phyloP scores from a whole-genome alignment of 148 eudicot species.

The Gaultheria prostrata region DNA sequence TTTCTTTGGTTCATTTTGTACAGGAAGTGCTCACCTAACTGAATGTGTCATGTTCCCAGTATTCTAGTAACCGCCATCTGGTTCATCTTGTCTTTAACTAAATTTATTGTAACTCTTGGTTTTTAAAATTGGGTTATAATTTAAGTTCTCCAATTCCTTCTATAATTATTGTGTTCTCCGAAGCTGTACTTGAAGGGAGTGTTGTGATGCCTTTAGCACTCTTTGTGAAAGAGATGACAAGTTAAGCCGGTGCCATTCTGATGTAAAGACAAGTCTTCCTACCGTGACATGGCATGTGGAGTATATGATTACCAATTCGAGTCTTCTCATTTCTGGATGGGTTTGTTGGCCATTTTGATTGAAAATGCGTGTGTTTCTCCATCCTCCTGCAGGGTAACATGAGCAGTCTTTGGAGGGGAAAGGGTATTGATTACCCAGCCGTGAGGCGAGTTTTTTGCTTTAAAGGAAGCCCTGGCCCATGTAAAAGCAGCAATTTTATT shows the following conservation, averaged over 20 bases:
- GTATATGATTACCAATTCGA: background rate
- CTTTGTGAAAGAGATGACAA: background rate
- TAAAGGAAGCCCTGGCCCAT: too few species aligned
- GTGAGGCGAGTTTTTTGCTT: background rate
- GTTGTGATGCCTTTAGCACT: background rate
- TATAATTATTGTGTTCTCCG: background rate
- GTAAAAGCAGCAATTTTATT: too few species aligned
- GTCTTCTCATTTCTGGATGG: background rate
- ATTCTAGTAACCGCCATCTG: background rate
- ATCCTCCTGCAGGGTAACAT: background rate
- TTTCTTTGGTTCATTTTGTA: conserved; percentile 7
- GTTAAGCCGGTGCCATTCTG: background rate
- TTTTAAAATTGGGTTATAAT: conserved; percentile 8
- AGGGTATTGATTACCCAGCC: background rate
- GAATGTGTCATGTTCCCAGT: background rate
- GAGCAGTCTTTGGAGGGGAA: background rate
- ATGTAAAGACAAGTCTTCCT: background rate
- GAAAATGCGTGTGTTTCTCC: background rate
- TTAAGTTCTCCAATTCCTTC: background rate
- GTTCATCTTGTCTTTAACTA: background rate
- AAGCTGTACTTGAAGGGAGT: background rate
- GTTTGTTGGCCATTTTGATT: background rate
- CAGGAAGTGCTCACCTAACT: background rate
- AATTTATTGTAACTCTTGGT: background rate
- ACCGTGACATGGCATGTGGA: background rate